Percentiles rank a stretch among this genome's conserved stretches.
phyloP scores from a whole-genome alignment of 768 basidiomycete species.

The Lactarius tabidus region DNA sequence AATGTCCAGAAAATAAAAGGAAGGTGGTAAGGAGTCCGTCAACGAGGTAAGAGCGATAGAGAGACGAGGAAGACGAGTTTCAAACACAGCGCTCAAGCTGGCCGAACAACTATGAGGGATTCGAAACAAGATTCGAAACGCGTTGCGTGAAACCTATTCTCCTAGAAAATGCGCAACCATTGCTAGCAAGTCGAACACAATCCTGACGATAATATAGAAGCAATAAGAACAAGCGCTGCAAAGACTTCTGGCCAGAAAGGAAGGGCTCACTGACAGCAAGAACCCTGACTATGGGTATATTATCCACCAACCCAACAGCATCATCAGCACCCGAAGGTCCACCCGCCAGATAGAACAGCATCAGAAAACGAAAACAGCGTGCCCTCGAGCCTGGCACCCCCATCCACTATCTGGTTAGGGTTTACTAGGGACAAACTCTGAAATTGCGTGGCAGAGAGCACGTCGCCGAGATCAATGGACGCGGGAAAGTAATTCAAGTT shows the following conservation, averaged over 20 bases:
- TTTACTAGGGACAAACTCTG: not conserved
- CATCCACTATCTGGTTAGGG: not conserved
- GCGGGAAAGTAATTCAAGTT: constrained; percentile 17
- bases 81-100: too few species aligned
- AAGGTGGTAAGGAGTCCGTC: too few species aligned
- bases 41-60: too few species aligned
- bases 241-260: not conserved
- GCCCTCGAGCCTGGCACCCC: not conserved
- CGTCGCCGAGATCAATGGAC: not conserved
- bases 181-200: too few species aligned
- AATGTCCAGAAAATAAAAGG: too few species aligned
- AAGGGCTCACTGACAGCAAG: not conserved
- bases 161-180: too few species aligned
- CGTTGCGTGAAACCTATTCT: too few species aligned
- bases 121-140: too few species aligned
- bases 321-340: constrained; percentile 10
- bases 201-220: not conserved
- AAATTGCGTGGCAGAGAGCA: not conserved
- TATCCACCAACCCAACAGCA: not conserved
- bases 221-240: not conserved
- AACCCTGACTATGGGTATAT: not conserved
- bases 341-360: constrained; percentile 8
- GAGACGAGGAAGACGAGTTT: too few species aligned
- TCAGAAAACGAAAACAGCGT: not conserved
- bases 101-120: too few species aligned